Conservation (phyloP, 163 green algal species). For the Scenedesmus sp. region DNA sequence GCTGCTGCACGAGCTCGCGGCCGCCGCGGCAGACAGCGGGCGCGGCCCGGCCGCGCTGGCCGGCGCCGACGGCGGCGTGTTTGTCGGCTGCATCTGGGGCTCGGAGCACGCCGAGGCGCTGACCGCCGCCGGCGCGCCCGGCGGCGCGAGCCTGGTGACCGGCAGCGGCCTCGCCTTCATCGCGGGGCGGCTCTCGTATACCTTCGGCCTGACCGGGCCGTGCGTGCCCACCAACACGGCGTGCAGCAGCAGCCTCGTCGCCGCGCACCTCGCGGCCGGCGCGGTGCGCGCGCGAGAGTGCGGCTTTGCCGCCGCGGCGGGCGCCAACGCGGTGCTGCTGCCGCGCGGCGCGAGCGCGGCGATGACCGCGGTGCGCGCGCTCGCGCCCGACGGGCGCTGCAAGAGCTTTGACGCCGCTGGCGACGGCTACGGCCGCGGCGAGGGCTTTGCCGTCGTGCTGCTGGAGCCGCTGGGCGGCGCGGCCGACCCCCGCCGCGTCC, state of each 20-base stretch:
- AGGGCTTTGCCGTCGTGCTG: conserved; percentile 64
- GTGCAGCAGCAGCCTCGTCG: conserved; percentile 91
- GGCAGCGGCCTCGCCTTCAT: conserved; percentile 89
- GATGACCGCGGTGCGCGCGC: conserved; percentile 64
- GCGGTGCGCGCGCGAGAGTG: conserved; percentile 45
- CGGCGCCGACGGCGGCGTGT: conserved; percentile 65
- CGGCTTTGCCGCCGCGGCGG: conserved; percentile 48
- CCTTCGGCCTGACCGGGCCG: conserved; percentile 76
- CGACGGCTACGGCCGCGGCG: conserved; percentile 80
- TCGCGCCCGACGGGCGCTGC: conserved; percentile 85
- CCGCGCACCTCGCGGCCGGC: conserved; percentile 60
- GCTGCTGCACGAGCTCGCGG: conserved; percentile 66
- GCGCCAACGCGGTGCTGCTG: conserved; percentile 69
- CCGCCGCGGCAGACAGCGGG: conserved; percentile 53
- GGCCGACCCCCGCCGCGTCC: background rate
- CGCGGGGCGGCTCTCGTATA: conserved; percentile 87
- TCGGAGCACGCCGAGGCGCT: conserved; percentile 83
- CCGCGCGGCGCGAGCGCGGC: conserved; percentile 59
- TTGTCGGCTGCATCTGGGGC: conserved; percentile 83
- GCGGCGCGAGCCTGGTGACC: conserved; percentile 51
- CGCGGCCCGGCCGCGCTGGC: conserved; percentile 10
- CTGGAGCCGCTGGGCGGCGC: conserved; percentile 44
- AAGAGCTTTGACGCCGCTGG: conserved; percentile 85
- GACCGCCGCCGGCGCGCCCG: conserved; percentile 6
- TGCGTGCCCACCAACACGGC: conserved; percentile 91